These are phyloP conservation scores for Groenewaldozyma sp. DNA, from an alignment of 1,139 yeast species.

Conservation along the genomic window DNA sequence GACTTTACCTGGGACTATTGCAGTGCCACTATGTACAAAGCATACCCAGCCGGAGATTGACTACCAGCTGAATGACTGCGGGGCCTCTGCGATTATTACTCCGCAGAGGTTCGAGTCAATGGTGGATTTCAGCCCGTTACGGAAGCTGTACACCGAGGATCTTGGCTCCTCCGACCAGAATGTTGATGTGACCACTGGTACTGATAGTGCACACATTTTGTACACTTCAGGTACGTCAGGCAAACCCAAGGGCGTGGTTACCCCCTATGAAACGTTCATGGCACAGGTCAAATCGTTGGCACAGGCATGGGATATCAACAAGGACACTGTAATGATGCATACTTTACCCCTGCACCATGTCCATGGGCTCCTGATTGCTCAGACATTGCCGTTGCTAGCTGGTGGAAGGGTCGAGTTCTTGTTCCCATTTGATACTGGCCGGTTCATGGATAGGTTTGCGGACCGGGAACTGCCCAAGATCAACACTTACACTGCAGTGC, in stretches of 20 bases:
- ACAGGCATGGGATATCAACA: conserved; percentile 27
- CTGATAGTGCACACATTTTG: too few relatives aligned
- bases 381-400: conserved; percentile 28
- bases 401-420: conserved; percentile 31
- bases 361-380: conserved; percentile 31
- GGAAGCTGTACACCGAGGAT: not conserved
- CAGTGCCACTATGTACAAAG: conserved; percentile 30
- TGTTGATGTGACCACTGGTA: conserved; percentile 14
- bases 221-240: conserved; percentile 34
- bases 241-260: conserved; percentile 32
- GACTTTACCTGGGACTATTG: conserved; percentile 24
- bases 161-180: not conserved
- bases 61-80: conserved; percentile 27
- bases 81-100: conserved; percentile 23
- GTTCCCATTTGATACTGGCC: conserved; percentile 28
- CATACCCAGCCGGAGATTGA: conserved; percentile 28
- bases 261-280: conserved; percentile 27
- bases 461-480: conserved; percentile 22
- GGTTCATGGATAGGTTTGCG: conserved; percentile 21
- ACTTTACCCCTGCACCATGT: conserved; percentile 32
- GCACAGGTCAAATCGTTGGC: conserved; percentile 30
- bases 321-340: conserved; percentile 26
- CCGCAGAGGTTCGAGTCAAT: conserved; percentile 25
- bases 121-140: conserved; percentile 10
- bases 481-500: conserved; percentile 32